Conservation (phyloP, 345 rosid genomes). For the Pistacia vera region DNA sequence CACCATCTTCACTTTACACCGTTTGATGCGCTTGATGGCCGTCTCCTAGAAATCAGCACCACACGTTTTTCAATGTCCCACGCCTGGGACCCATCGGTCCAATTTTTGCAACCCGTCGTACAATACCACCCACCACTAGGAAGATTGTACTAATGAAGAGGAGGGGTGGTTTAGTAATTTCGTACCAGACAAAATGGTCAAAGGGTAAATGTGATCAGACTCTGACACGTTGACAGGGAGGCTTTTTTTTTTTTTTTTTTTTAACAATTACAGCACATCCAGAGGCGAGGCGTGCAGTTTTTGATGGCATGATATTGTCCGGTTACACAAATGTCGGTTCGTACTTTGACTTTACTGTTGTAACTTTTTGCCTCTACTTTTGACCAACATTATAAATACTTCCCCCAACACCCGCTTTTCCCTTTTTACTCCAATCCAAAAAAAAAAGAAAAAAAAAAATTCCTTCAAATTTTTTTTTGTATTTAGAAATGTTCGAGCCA, state of each 20-base stretch:
- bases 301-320: slow-evolving; percentile 42
- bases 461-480: no score
- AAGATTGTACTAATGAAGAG: neutral
- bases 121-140: neutral
- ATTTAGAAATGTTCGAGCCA: no score
- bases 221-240: slow-evolving; percentile 21
- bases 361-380: slow-evolving; percentile 25
- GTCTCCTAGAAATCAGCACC: slow-evolving; percentile 38
- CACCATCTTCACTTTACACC: slow-evolving; percentile 17
- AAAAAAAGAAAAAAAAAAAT: no score
- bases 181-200: slow-evolving; percentile 30
- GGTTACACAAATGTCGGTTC: slow-evolving; percentile 26
- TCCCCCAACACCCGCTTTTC: neutral
- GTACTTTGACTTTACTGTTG: slow-evolving; percentile 30
- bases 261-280: slow-evolving; percentile 7
- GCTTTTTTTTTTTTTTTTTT: neutral
- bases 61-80: slow-evolving; percentile 27
- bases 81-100: neutral
- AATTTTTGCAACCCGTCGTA: neutral
- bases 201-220: slow-evolving; percentile 9
- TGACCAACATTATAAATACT: slow-evolving; percentile 19
- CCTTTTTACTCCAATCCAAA: no score
- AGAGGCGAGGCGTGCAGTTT: slow-evolving; percentile 34
- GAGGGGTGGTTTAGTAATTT: slow-evolving; percentile 22
- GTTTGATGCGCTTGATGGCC: slow-evolving; percentile 14